Conservation (phyloP, 139 green algal genomes). For the Auxenochlorella pyrenoidosa region DNA sequence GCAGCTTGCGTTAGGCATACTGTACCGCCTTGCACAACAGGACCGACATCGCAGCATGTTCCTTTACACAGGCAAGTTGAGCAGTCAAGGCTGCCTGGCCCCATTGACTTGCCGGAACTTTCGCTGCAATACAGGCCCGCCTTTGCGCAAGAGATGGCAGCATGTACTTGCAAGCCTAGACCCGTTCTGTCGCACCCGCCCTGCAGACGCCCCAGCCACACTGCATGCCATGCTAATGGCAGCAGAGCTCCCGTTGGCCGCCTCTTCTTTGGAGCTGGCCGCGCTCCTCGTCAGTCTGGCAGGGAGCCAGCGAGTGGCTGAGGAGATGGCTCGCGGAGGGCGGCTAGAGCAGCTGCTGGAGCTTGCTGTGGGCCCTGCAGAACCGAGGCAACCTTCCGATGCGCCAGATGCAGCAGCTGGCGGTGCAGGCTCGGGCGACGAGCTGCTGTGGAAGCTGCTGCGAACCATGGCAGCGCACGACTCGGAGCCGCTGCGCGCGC, state of each 20-base stretch:
- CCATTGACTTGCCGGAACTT: background rate
- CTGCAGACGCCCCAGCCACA: conserved; percentile 36
- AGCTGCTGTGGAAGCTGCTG: conserved; percentile 87
- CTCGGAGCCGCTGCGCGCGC: conserved; percentile 51
- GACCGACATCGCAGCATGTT: conserved; percentile 85
- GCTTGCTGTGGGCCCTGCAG: conserved; percentile 39
- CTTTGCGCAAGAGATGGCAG: background rate
- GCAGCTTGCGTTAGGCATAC: conserved; percentile 76
- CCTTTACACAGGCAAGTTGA: conserved; percentile 70
- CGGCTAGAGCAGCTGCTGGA: conserved; percentile 74
- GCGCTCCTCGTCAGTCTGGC: conserved; percentile 88
- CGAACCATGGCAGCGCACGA: conserved; percentile 69
- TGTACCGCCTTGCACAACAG: conserved; percentile 89
- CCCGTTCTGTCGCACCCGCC: background rate
- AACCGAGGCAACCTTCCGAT: conserved; percentile 39
- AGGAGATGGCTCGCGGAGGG: conserved; percentile 76
- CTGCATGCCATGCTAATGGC: conserved; percentile 61
- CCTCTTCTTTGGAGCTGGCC: conserved; percentile 79
- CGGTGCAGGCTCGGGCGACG: conserved; percentile 55
- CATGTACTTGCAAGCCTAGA: too few species aligned
- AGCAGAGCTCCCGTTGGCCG: conserved; percentile 37
- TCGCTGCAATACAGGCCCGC: background rate
- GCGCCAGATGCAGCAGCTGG: conserved; percentile 60
- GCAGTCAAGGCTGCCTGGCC: background rate
- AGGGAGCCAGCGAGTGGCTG: conserved; percentile 73